Evolutionary conservation across 257 asterid species (phyloP), one percentile per base, ranked within the genome.

Genomic region (Capsicum baccatum): DNA sequence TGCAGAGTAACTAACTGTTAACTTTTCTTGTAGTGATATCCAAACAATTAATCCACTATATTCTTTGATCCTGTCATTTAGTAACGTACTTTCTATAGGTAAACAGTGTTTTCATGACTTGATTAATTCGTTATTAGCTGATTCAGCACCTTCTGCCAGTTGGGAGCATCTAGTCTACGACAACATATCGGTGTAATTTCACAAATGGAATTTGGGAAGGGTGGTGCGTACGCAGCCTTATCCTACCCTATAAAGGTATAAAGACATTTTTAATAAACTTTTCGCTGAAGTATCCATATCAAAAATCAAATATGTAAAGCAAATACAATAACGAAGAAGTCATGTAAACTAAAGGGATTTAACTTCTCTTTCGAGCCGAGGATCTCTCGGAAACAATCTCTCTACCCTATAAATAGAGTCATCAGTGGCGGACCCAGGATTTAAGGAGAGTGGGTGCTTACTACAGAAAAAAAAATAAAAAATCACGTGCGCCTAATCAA

Each of bases 151-250:
- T 39, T 69, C 8, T 69, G 56, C 9, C 14, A 1, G 13, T 70
- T 9, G 9, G 16, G 79, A 70, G 56, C 35, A 42, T 44, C 15
- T 0, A 9, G 13, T 70, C 79, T 12, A 21, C 6, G 0, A 10
- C 48, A 44, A 44, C 48, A 6, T 44, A 44, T 0, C 0, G 2
- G 10, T 2, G 0, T 60, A 62, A 62, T 9, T 0, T 0, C 1
- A 0, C 14, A 19, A 19, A 15, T 62, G 14, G 10, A 19, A 6
- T 60, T 9, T 60, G 1, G 1, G 19, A 9, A 10, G 9, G 12
- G 0, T 19, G 14, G 0, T 60, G 2, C n/a, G 2, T 8, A 0
- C 5, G 1, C 0, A 59, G 0, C 10, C 1, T 3, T 59, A n/a
- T n/a, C 6, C 19, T 60, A 60, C 3, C 1, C 9, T 19, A 0